Conservation (phyloP, 768 basidiomycete genomes). For the Trametes villosa region DNA sequence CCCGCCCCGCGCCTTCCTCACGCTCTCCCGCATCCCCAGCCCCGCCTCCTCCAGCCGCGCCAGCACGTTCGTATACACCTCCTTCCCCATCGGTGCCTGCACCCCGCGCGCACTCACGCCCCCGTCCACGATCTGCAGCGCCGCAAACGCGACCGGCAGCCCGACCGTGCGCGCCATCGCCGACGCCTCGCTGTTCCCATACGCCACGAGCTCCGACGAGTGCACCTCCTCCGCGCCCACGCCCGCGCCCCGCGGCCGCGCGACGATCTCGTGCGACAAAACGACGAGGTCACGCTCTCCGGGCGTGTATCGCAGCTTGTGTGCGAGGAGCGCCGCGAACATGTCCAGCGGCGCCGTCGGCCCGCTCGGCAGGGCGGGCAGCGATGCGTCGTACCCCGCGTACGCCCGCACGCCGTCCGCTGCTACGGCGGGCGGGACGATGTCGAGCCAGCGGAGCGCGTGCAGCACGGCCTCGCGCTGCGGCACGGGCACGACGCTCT, state of each 20-base stretch:
- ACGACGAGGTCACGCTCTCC: conserved; percentile 87
- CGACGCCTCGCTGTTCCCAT: conserved; percentile 60
- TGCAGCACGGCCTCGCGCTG: conserved; percentile 30
- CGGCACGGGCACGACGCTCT: conserved; percentile 30
- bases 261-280: conserved; percentile 81
- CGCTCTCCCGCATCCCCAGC: conserved; percentile 44
- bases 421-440: conserved; percentile 26
- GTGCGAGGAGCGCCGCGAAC: conserved; percentile 71
- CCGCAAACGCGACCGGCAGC: conserved; percentile 84
- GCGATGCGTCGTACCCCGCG: conserved; percentile 14
- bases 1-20: conserved; percentile 17
- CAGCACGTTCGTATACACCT: conserved; percentile 68
- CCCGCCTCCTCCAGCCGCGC: conserved; percentile 56
- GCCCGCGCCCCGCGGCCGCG: conserved; percentile 32
- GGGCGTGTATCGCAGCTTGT: conserved; percentile 68
- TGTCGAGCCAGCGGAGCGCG: conserved; percentile 58
- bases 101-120: conserved; percentile 58
- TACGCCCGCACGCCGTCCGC: conserved; percentile 22
- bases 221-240: conserved; percentile 56
- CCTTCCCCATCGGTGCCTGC: conserved; percentile 62
- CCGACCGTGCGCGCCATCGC: conserved; percentile 95
- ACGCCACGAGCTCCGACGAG: conserved; percentile 66
- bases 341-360: conserved; percentile 66
- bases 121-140: conserved; percentile 71
- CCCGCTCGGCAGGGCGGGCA: conserved; percentile 50